Evolutionary conservation across 169 alveolate species (phyloP).

Genomic region (Plasmodium gonderi): DNA sequence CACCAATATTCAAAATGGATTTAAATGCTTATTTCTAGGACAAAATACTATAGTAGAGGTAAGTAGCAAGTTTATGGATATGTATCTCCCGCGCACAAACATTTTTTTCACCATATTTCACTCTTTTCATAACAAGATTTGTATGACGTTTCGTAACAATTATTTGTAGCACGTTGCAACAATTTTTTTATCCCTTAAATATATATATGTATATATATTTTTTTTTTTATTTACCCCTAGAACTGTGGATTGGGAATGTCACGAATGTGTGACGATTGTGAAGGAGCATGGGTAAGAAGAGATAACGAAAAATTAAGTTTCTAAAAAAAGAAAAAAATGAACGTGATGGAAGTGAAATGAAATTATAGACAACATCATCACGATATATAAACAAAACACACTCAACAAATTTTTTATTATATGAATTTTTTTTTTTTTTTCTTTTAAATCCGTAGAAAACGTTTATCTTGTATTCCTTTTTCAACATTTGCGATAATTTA

Average conservation of each 20-base stretch:
- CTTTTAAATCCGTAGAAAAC: constrained; percentile 40
- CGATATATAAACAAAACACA: neutral
- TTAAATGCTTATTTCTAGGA: constrained; percentile 27
- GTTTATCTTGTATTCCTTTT: constrained; percentile 44
- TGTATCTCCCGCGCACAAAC: no score
- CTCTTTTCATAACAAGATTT: no score
- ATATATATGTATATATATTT: no score
- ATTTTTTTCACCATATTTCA: no score
- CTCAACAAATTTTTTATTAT: neutral
- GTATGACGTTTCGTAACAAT: neutral
- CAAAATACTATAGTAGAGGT: constrained; percentile 53
- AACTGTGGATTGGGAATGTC: constrained; percentile 70
- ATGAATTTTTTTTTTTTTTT: neutral
- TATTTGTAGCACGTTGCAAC: neutral
- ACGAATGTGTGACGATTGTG: constrained; percentile 53
- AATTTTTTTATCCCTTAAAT: neutral
- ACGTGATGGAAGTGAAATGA: neutral
- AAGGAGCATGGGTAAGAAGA: constrained; percentile 68
- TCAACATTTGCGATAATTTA: constrained; percentile 64
- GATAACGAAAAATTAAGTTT: neutral
- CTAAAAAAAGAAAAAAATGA: neutral
- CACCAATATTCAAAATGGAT: constrained; percentile 35
- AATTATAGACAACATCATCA: neutral
- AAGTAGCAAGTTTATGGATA: no score
- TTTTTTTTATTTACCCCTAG: neutral